Base-by-base conservation (phyloP, 2,329 filamentous ascomycete species). In the Xylaria sp. region DNA sequence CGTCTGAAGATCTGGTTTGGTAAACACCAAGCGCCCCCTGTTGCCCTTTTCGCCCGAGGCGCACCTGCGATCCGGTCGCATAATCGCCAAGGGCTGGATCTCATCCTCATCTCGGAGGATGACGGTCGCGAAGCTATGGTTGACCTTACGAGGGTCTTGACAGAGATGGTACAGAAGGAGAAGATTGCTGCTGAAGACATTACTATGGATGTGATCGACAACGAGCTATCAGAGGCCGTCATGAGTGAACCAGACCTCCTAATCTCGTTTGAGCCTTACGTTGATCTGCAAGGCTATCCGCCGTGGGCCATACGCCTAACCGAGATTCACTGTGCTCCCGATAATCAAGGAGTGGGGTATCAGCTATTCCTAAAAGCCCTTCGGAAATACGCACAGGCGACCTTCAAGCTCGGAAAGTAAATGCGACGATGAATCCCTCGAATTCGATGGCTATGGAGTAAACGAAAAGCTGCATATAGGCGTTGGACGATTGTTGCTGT, bases 221-320 rank as follows among this genome's bases (percentile, higher is more conserved):
- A 93, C 4, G 96, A 99, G 81, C 87, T 99, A 60, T 92, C 84
- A 15, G 88, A 91, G 77, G 88, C 87, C 61, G 90, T 97, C 70
- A 96, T 97, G 87, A 86, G 88, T 10, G 95, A 99, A 81, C 96
- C 96, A 1, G 94, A 98, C 79, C 84, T 99, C 15, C 84, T 99
- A 68, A 88, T 99, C 64, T 83, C 97, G 9, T 99, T 99, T 79
- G 90, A 92, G 0, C 93, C 94, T 3, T 89, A 90, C 59, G 89
- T 98, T 63, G 91, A 94, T 78, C 82, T 99, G 54, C 91, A 94
- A 63, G 94, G 96, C 10, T 99, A 98, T 79, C 96, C 96, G 10
- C 96, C 96, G 0, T 99, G 96, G 96, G 96, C 98, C 82, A 88
- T 98, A 70, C 89, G 96, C 52, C 83, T 99, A 78, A 98, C 94